Evolutionary conservation across 805 yeast genomes (phyloP).

Genomic region (Candida ovalis): DNA sequence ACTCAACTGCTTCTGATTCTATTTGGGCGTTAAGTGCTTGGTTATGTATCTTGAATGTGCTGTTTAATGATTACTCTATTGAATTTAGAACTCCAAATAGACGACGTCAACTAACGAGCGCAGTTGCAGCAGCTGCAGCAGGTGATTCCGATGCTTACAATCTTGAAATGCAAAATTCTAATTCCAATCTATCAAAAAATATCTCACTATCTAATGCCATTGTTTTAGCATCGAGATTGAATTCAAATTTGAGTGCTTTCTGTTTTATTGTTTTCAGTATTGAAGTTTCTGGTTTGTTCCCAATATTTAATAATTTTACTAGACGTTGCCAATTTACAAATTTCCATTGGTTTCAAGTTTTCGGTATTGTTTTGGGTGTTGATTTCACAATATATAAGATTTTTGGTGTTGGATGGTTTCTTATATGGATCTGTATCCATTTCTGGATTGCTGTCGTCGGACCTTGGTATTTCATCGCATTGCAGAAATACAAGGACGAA

Average conservation of each 20-base stretch:
- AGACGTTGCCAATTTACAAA: constrained; percentile 36
- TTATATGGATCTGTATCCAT: constrained; percentile 50
- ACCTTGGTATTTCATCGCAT: constrained; percentile 65
- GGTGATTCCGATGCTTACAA: constrained; percentile 1
- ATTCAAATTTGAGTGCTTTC: constrained; percentile 72
- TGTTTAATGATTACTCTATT: constrained; percentile 64
- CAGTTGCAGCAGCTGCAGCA: constrained; percentile 2
- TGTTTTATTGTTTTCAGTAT: constrained; percentile 75
- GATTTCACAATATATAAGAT: constrained; percentile 33
- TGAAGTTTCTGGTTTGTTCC: constrained; percentile 67
- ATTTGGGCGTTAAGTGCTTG: constrained; percentile 90
- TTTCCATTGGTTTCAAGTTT: constrained; percentile 31
- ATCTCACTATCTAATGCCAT: constrained; percentile 81
- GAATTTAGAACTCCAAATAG: constrained; percentile 31
- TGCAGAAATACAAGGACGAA: constrained; percentile 80
- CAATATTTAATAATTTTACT: constrained; percentile 61
- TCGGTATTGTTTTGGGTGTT: constrained; percentile 28
- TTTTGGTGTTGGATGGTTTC: constrained; percentile 38
- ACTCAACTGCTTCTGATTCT: constrained; percentile 88
- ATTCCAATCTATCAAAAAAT: constrained; percentile 72
- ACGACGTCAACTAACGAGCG: constrained; percentile 5
- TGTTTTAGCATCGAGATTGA: constrained; percentile 83
- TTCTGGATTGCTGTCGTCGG: constrained; percentile 48
- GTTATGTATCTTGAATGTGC: constrained; percentile 64
- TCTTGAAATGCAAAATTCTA: constrained; percentile 19